phyloP scores from a whole-genome alignment of 1,284 basidiomycete species.

The Boletus sp. region DNA sequence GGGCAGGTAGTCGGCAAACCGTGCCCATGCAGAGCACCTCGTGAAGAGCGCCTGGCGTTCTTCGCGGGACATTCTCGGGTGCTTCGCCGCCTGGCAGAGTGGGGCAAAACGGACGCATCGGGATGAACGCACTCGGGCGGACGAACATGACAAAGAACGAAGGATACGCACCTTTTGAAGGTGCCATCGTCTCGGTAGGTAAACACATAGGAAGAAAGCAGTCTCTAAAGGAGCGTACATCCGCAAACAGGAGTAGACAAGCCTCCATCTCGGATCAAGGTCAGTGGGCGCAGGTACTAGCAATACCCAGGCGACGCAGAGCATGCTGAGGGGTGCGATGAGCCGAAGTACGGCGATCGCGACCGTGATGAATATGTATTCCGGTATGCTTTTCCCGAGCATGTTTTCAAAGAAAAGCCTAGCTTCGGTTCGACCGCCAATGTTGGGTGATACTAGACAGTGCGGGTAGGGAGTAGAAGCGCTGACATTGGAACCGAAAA shows the following conservation, averaged over 20 bases:
- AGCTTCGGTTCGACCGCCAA: not conserved
- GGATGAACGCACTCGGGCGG: not conserved
- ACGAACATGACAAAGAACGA: not conserved
- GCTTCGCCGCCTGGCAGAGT: slow-evolving; percentile 37
- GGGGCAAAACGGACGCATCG: no score
- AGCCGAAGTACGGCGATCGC: slow-evolving; percentile 47
- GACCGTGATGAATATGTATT: slow-evolving; percentile 52
- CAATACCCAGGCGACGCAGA: slow-evolving; percentile 30
- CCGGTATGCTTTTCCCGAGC: slow-evolving; percentile 44
- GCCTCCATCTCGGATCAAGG: not conserved
- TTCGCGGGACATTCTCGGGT: slow-evolving; percentile 37
- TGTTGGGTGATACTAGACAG: no score
- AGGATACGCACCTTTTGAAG: slow-evolving; percentile 45
- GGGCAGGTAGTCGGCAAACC: slow-evolving; percentile 35
- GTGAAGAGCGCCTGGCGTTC: slow-evolving; percentile 48
- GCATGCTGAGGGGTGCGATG: slow-evolving; percentile 46
- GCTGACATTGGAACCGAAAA: no score
- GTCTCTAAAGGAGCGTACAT: slow-evolving; percentile 42
- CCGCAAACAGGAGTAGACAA: slow-evolving; percentile 19
- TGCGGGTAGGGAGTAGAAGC: no score
- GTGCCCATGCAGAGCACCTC: slow-evolving; percentile 39
- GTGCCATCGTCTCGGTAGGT: slow-evolving; percentile 40
- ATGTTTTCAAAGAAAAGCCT: slow-evolving; percentile 27
- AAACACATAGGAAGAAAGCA: slow-evolving; percentile 48
- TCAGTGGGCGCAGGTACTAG: not conserved